Evolutionary conservation across 129 eudicot species (phyloP).

Genomic region (Arctium minus): DNA sequence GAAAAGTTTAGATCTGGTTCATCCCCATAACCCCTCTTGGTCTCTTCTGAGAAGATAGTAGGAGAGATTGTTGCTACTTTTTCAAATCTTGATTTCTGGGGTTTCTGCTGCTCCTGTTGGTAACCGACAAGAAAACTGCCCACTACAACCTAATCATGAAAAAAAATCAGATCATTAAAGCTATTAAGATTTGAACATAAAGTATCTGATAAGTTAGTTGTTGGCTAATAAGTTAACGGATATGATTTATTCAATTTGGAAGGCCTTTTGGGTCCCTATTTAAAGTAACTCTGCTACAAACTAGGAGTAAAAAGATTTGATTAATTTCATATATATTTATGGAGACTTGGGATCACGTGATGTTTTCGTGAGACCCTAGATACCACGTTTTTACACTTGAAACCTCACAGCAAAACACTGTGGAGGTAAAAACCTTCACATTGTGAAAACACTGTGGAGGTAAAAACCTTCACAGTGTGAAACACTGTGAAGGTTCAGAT

Average conservation of each 20-base stretch:
- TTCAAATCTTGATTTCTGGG: constrained; percentile 26
- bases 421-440: too few species aligned
- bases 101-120: constrained; percentile 25
- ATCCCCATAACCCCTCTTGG: constrained; percentile 1
- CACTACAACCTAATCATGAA: constrained; percentile 19
- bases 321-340: too few species aligned
- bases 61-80: constrained; percentile 6
- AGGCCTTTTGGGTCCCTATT: too few species aligned
- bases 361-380: too few species aligned
- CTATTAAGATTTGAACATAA: neutral
- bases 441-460: too few species aligned
- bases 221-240: too few species aligned
- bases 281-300: neutral
- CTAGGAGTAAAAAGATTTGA: neutral
- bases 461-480: too few species aligned
- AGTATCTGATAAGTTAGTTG: neutral
- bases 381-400: too few species aligned
- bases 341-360: too few species aligned
- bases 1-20: constrained; percentile 23
- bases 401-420: too few species aligned
- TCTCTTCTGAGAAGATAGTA: constrained; percentile 12
- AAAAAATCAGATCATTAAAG: neutral
- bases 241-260: too few species aligned
- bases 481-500: too few species aligned
- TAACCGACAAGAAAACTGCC: constrained; percentile 26